A percentile compares a stretch with the other conserved stretches of the same genome.
phyloP scores from a whole-genome alignment of 805 yeast genomes.

The Suhomyces xylopsoci region DNA sequence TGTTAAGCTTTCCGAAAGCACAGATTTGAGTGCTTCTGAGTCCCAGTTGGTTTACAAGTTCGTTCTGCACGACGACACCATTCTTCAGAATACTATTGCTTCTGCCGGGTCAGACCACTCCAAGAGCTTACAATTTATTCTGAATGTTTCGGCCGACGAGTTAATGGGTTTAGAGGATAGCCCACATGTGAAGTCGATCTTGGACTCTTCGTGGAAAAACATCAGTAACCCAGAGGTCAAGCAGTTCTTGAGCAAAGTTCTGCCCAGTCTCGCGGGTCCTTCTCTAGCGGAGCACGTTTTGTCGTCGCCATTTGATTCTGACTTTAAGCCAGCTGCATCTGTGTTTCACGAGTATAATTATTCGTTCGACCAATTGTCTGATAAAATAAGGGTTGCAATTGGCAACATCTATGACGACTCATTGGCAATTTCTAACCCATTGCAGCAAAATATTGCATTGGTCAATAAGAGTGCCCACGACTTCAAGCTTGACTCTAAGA shows the following conservation, averaged over 20 bases:
- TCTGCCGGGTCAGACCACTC: not conserved
- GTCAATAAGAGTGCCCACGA: not conserved
- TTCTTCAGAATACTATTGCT: slow-evolving; percentile 18
- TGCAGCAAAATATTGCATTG: slow-evolving; percentile 41
- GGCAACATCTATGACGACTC: slow-evolving; percentile 15
- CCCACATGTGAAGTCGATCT: not conserved
- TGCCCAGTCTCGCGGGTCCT: not conserved
- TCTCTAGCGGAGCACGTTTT: slow-evolving; percentile 12
- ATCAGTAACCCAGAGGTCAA: slow-evolving; percentile 6
- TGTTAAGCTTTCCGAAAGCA: slow-evolving; percentile 24
- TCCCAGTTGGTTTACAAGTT: slow-evolving; percentile 17
- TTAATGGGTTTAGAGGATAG: not conserved
- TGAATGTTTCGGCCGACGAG: slow-evolving; percentile 3
- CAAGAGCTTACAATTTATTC: not conserved
- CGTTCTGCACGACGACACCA: slow-evolving; percentile 10
- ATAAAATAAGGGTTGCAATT: slow-evolving; percentile 12
- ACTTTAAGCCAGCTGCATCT: slow-evolving; percentile 12
- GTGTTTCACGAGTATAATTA: slow-evolving; percentile 8
- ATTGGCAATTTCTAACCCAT: slow-evolving; percentile 46
- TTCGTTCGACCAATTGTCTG: slow-evolving; percentile 25
- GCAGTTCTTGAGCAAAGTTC: slow-evolving; percentile 9
- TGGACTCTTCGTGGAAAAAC: slow-evolving; percentile 15
- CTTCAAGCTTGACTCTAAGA: slow-evolving; percentile 3
- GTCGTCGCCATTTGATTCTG: slow-evolving; percentile 4
- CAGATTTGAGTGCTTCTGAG: slow-evolving; percentile 18